Evolutionary conservation across 1,284 basidiomycete species (phyloP).

Genomic region (Fereydounia khargensis): DNA sequence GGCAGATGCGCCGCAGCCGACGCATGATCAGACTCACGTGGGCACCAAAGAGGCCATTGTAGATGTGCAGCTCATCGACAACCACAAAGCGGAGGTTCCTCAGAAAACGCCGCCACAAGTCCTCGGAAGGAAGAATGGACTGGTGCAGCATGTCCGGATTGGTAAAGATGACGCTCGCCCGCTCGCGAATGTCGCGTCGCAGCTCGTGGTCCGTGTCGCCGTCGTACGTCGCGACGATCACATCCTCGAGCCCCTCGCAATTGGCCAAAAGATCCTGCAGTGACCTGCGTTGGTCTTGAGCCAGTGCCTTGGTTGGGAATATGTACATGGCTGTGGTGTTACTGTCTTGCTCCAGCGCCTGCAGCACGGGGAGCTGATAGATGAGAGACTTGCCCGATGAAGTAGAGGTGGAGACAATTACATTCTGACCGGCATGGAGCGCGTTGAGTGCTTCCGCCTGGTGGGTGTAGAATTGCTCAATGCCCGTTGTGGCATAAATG

Average conservation of each 20-base stretch:
- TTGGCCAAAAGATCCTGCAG: conserved; percentile 62
- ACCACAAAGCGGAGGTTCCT: conserved; percentile 74
- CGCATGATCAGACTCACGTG: conserved; percentile 51
- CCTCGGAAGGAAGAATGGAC: conserved; percentile 79
- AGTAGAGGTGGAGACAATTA: conserved; percentile 85
- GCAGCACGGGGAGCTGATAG: conserved; percentile 69
- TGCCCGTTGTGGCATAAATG: conserved; percentile 67
- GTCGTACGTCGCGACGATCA: conserved; percentile 76
- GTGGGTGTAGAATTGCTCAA: conserved; percentile 72
- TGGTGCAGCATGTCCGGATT: conserved; percentile 77
- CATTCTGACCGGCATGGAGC: conserved; percentile 67
- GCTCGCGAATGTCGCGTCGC: conserved; percentile 57
- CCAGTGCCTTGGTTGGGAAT: conserved; percentile 89
- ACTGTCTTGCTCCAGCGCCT: conserved; percentile 67
- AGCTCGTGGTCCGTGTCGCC: conserved; percentile 77
- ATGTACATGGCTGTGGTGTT: conserved; percentile 75
- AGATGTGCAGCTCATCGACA: conserved; percentile 82
- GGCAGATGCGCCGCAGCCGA: conserved; percentile 71
- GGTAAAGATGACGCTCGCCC: conserved; percentile 61
- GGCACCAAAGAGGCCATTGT: conserved; percentile 58
- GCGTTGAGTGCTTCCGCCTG: conserved; percentile 75
- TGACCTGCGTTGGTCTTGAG: conserved; percentile 74
- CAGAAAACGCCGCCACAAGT: conserved; percentile 73
- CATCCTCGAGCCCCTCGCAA: conserved; percentile 67
- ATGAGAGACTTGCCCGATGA: conserved; percentile 90